Base-by-base conservation (phyloP, 2,329 filamentous ascomycete species). In the Sporothrix mexicana region DNA sequence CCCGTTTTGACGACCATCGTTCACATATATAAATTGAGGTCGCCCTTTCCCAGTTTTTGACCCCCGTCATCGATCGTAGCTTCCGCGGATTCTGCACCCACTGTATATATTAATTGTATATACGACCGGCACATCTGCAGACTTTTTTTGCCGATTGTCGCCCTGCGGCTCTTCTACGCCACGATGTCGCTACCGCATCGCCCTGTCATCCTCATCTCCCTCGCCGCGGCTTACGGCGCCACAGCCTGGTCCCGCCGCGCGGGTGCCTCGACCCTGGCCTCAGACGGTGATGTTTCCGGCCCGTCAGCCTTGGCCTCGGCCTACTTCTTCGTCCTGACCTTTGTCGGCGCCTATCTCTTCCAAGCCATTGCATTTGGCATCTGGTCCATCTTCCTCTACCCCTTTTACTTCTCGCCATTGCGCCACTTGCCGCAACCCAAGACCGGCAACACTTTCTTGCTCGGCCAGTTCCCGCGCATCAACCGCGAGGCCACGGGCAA, bases 321-420 rank as follows among this genome's bases (percentile, higher is more conserved):
- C 25, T 72, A 75, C 8, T 70, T 77, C 13, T 80, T 85, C 15
- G 20, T 81, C 15, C 68, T 74, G 55, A 77, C 75, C 49, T 86
- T 86, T 70, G 55, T 76, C 7, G 74, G 74, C 13, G 73, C 80
- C 41, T 87, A 81, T 81, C 6, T 79, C 2, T 66, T 80, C 3
- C 80, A 83, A 74, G 73, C 81, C 23, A 47, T 81, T 9, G 49
- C 76, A 3, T 86, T 80, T 78, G 78, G 59, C 17, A 15, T 83
- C n/a, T 88, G 83, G 81, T 76, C 75, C 1, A 76, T 85, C 25
- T 78, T 87, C 55, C 77, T 88, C 45, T 88, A 85, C 76, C 86
- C 86, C 17, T 82, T 83, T 41, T 78, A 82, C 75, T 81, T 87
- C 75, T 88, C 87, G 23, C 85, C 86, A 2, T 79, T 88, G 72